Evolutionary conservation across 2,329 filamentous ascomycete species (phyloP), one percentile per base, ranked within the genome.

Genomic region (Torrubiella hemipterigena): DNA sequence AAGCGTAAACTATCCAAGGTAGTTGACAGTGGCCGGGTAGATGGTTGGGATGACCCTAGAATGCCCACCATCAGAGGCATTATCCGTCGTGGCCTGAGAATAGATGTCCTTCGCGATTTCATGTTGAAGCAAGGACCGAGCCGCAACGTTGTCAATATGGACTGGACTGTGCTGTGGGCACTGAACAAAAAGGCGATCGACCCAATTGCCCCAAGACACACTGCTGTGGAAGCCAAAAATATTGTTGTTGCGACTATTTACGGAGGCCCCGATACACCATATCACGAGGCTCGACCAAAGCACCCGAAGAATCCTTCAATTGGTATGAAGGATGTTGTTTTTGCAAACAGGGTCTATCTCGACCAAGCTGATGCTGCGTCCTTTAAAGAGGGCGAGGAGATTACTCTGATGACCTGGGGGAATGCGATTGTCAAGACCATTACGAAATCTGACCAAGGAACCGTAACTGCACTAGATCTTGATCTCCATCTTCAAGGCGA

Each of bases 341-440:
- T 75, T 55, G 79, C 77, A 50, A 67, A 69, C 35, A 67, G 73
- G 33, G 63, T 93, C 43, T 59, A 87, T 37, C 59, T 93, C 32
- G 84, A 93, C 50, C 84, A 93, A 56, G 78, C 68, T 25, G 85
- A 93, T 48, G 81, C 78, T 33, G 74, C 75, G 49, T 68, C 67
- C 15, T 87, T 93, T 58, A 77, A 72, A 43, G 67, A 79, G 42
- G 78, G 77, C 47, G 84, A 93, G 58, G 84, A 93, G 54, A 83
- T 93, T 46, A 93, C 84, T 0, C 65, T 93, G 17, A 93, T 93
- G 85, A 77, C 79, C 51, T 93, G 85, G 85, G 85, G 84, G 44
- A 86, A 86, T 48, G 81, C 77, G 5, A 68, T 82, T 39, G 77
- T 85, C 12, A 69, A 73, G 35, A 69, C 72, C 40, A 73, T 79